phyloP scores from a whole-genome alignment of 257 asterid genomes.

The Parsonsia alboflavescens region DNA sequence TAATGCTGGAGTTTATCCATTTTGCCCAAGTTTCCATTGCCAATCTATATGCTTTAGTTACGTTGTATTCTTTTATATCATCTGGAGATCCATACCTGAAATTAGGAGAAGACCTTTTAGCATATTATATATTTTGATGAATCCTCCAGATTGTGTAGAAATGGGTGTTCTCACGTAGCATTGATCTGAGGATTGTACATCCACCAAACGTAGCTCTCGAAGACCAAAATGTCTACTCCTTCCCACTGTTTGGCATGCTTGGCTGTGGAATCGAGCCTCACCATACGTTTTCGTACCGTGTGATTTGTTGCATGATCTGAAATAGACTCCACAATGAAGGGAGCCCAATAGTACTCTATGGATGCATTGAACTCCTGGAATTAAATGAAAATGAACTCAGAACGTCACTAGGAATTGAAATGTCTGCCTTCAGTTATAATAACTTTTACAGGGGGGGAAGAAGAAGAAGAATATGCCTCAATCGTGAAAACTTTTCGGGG shows the following conservation, averaged over 20 bases:
- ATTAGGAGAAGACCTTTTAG: not conserved
- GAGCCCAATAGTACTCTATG: constrained; percentile 95
- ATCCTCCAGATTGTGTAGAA: not conserved
- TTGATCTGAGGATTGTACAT: constrained; percentile 73
- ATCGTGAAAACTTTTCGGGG: constrained; percentile 67
- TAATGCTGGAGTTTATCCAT: constrained; percentile 58
- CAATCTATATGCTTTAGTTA: constrained; percentile 66
- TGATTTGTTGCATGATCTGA: constrained; percentile 82
- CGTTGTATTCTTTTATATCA: constrained; percentile 54
- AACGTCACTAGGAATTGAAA: not conserved
- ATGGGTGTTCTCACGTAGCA: constrained; percentile 49
- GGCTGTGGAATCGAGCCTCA: constrained; percentile 66
- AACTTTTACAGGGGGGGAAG: not conserved
- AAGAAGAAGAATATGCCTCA: constrained; percentile 38
- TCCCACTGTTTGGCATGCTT: constrained; percentile 73
- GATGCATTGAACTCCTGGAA: constrained; percentile 71
- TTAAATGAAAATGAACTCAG: not conserved
- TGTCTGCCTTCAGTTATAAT: not conserved
- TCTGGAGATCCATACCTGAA: constrained; percentile 55
- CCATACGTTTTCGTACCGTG: constrained; percentile 60
- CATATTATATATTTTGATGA: not conserved
- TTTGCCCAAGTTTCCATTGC: constrained; percentile 81
- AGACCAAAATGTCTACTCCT: constrained; percentile 62
- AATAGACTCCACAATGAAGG: constrained; percentile 75
- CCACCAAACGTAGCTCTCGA: constrained; percentile 97